Conservation (phyloP, 2,329 filamentous ascomycete species). For the Clonostachys byssicola region DNA sequence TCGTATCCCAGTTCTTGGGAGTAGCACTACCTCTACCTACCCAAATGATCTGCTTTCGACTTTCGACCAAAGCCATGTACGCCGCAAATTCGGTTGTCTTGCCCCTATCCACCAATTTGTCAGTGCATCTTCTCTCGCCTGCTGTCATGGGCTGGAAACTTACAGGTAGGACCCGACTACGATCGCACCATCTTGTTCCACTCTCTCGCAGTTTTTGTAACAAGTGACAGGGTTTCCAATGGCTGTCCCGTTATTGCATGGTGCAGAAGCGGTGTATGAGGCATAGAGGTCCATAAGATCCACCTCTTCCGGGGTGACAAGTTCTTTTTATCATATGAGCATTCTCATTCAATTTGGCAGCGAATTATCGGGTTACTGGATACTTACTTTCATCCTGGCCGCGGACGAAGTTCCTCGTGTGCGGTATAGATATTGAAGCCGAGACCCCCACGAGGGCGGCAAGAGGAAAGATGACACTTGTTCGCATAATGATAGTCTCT, state of each 20-base stretch:
- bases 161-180: conserved; percentile 35
- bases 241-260: conserved; percentile 42
- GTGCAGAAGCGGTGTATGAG: conserved; percentile 46
- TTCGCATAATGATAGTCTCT: too few relatives aligned
- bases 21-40: conserved; percentile 55
- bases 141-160: conserved; percentile 8
- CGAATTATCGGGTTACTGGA: too few relatives aligned
- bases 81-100: conserved; percentile 38
- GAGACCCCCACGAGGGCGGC: too few relatives aligned
- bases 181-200: conserved; percentile 34
- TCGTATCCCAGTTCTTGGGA: conserved; percentile 57
- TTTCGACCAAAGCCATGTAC: conserved; percentile 45
- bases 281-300: conserved; percentile 39
- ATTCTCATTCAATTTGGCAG: too few relatives aligned
- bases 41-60: conserved; percentile 49
- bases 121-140: neutral
- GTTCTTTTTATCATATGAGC: neutral
- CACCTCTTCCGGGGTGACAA: conserved; percentile 23
- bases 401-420: too few relatives aligned
- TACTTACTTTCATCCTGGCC: too few relatives aligned
- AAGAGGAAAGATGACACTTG: too few relatives aligned
- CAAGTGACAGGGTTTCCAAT: conserved; percentile 36
- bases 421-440: too few relatives aligned
- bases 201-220: conserved; percentile 33
- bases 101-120: conserved; percentile 20